A percentile compares a stretch with the other conserved stretches of the same genome.
Evolutionary conservation across 495 filamentous ascomycete species (phyloP).

Genomic region (Beverwykella pulmonaria): DNA sequence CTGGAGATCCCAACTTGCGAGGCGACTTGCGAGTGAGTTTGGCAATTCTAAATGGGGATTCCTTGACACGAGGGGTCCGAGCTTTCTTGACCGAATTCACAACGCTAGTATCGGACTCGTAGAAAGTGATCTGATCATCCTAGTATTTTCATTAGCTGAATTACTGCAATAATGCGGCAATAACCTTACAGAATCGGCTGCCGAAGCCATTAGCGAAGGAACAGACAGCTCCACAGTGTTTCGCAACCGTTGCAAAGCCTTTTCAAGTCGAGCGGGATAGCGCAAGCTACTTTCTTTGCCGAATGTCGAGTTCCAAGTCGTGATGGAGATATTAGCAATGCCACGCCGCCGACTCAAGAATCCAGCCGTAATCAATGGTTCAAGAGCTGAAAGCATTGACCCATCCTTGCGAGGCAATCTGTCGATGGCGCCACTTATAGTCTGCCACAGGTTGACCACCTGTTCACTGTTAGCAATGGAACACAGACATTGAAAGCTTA

Average conservation of each 20-base stretch:
- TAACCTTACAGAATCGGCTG: slow-evolving; percentile 46
- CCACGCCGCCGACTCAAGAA: slow-evolving; percentile 58
- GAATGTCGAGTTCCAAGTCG: slow-evolving; percentile 64
- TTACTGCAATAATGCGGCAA: slow-evolving; percentile 51
- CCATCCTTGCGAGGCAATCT: slow-evolving; percentile 47
- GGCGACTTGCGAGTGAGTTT: neutral
- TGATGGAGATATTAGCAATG: slow-evolving; percentile 57
- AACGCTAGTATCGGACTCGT: slow-evolving; percentile 21
- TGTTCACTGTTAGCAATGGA: slow-evolving; percentile 18
- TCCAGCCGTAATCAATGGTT: slow-evolving; percentile 58
- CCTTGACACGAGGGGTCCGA: slow-evolving; percentile 5
- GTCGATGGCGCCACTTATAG: slow-evolving; percentile 33
- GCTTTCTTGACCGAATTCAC: neutral
- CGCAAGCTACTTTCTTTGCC: slow-evolving; percentile 49
- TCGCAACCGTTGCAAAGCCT: slow-evolving; percentile 53
- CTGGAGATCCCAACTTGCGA: slow-evolving; percentile 13
- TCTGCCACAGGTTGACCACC: slow-evolving; percentile 42
- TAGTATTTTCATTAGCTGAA: slow-evolving; percentile 48
- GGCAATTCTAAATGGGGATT: slow-evolving; percentile 17
- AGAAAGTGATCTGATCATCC: slow-evolving; percentile 18
- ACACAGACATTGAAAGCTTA: slow-evolving; percentile 26
- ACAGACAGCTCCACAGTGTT: slow-evolving; percentile 52
- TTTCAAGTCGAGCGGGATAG: slow-evolving; percentile 54
- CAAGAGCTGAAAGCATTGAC: slow-evolving; percentile 51
- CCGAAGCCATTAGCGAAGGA: slow-evolving; percentile 50